Conservation (phyloP, 192 early-diverging fungal species). For the Cladochytrium replicatum region DNA sequence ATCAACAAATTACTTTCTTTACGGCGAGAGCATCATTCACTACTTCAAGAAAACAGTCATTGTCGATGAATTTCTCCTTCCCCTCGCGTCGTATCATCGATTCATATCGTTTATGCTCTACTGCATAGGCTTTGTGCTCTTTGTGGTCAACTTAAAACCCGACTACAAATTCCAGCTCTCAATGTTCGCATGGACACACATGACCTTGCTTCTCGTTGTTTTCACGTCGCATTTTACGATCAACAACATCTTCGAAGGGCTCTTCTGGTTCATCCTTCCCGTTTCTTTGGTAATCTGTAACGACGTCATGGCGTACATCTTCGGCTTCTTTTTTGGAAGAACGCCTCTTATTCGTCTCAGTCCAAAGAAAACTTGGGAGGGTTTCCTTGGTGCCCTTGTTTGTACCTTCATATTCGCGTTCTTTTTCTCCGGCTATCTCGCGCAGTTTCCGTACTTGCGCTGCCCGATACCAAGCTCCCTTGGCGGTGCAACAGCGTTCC, state of each 20-base stretch:
- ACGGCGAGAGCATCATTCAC: slow-evolving; percentile 86
- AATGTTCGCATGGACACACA: slow-evolving; percentile 97
- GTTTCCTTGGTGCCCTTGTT: slow-evolving; percentile 82
- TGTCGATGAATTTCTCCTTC: slow-evolving; percentile 72
- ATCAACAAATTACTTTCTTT: slow-evolving; percentile 86
- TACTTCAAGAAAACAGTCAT: slow-evolving; percentile 76
- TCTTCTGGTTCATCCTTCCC: slow-evolving; percentile 95
- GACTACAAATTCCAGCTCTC: slow-evolving; percentile 91
- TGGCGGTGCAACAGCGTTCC: slow-evolving; percentile 37
- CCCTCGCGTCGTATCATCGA: slow-evolving; percentile 83
- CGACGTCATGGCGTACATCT: slow-evolving; percentile 92
- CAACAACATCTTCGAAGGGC: slow-evolving; percentile 95
- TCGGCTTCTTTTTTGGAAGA: slow-evolving; percentile 90
- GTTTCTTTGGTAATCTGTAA: slow-evolving; percentile 83
- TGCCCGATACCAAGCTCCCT: slow-evolving; percentile 50
- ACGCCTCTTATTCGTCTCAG: slow-evolving; percentile 83
- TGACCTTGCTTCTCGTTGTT: slow-evolving; percentile 87
- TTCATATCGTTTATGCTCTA: slow-evolving; percentile 92
- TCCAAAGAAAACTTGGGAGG: slow-evolving; percentile 98
- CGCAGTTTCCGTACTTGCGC: slow-evolving; percentile 53
- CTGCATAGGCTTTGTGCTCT: slow-evolving; percentile 80
- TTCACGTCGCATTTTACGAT: slow-evolving; percentile 91
- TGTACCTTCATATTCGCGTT: slow-evolving; percentile 81
- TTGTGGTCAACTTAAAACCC: slow-evolving; percentile 85
- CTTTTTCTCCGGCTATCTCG: slow-evolving; percentile 41